Conservation (phyloP, 2,329 filamentous ascomycete species). For the Trichoderma guizhouense region DNA sequence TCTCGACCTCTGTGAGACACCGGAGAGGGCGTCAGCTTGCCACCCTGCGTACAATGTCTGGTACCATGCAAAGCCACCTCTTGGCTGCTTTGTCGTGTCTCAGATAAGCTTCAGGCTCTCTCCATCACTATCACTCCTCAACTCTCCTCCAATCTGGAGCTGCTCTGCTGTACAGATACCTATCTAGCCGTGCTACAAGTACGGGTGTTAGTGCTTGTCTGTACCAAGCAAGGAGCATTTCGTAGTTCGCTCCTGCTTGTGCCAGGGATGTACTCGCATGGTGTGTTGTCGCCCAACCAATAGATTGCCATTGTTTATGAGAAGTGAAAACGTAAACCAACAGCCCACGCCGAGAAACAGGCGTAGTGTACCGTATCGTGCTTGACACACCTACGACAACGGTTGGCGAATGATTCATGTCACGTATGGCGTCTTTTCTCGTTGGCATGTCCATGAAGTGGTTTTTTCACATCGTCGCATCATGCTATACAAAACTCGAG, state of each 20-base stretch:
- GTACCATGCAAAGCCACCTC: constrained; percentile 16
- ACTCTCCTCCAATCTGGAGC: neutral
- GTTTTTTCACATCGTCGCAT: constrained; percentile 7
- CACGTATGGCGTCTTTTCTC: neutral
- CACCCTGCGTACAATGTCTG: constrained; percentile 11
- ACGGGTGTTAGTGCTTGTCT: neutral
- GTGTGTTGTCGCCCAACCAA: neutral
- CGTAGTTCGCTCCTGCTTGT: neutral
- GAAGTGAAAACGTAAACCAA: constrained; percentile 13
- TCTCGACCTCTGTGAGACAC: constrained; percentile 14
- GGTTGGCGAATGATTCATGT: neutral
- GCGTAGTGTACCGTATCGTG: neutral
- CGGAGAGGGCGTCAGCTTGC: constrained; percentile 14
- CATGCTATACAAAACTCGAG: neutral
- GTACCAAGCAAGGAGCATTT: neutral
- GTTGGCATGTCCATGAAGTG: neutral
- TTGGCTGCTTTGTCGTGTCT: constrained; percentile 15
- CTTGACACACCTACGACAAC: neutral
- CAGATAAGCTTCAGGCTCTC: constrained; percentile 10
- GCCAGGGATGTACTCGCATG: neutral
- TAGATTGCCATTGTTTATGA: neutral
- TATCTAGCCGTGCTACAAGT: neutral
- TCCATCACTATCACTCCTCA: neutral
- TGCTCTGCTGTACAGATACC: neutral
- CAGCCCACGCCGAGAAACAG: neutral